Evolutionary conservation across 164 flowering plant species (phyloP).

Genomic region (Buxus sempervirens): DNA sequence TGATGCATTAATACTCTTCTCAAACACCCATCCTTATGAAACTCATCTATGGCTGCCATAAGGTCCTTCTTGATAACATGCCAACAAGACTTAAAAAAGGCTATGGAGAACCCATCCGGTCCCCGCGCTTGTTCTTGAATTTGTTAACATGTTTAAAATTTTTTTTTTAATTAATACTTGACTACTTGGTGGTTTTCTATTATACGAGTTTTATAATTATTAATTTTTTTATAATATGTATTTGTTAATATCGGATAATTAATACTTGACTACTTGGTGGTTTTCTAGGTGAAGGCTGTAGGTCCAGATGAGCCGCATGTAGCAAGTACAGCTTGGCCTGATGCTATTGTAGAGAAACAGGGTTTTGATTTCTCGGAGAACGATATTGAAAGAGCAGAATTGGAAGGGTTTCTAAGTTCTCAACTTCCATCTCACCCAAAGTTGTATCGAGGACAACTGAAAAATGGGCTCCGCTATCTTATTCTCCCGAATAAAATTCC

Average conservation of each 20-base stretch:
- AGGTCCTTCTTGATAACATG: too few species aligned
- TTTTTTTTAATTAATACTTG: slow-evolving; percentile 7
- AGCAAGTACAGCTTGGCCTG: slow-evolving; percentile 81
- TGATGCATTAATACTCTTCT: too few species aligned
- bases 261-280: slow-evolving; percentile 8
- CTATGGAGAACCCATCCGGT: too few species aligned
- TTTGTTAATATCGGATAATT: neutral
- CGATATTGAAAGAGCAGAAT: slow-evolving; percentile 37
- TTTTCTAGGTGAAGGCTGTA: slow-evolving; percentile 47
- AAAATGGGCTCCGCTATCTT: slow-evolving; percentile 89
- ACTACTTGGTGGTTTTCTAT: slow-evolving; percentile 13
- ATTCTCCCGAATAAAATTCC: slow-evolving; percentile 97
- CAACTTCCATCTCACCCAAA: slow-evolving; percentile 93
- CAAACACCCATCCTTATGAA: too few species aligned
- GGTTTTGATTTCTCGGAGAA: slow-evolving; percentile 42
- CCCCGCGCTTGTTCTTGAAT: too few species aligned
- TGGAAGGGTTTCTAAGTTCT: slow-evolving; percentile 58
- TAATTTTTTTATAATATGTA: neutral
- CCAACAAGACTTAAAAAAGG: too few species aligned
- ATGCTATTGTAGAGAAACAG: slow-evolving; percentile 65
- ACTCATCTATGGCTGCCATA: too few species aligned
- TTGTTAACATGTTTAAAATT: neutral
- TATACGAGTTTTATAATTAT: too few species aligned
- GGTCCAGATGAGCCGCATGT: slow-evolving; percentile 99
- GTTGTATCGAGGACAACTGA: slow-evolving; percentile 76